Base-by-base conservation (phyloP, 768 basidiomycete species). In the button mushroom (Agaricus bisporus) region DNA sequence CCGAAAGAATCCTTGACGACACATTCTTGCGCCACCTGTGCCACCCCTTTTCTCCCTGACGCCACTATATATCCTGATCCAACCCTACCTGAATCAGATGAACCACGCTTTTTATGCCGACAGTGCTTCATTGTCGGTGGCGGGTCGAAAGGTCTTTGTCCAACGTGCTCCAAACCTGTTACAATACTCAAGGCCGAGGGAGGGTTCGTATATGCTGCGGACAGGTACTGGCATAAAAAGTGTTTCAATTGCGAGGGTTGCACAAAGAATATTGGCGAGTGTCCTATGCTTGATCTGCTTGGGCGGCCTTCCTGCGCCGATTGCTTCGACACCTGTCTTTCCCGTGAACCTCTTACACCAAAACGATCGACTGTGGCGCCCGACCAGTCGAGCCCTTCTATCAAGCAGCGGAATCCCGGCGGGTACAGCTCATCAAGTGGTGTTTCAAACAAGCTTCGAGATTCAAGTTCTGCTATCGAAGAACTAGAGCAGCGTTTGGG, bases 1-100 rank as follows among this genome's bases (percentile, higher is more conserved):
- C 81, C 88, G 20, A 83, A 83, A 59, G 87, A 87, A 61, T 78
- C 85, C 5, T 74, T 91, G n/a, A 65, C 77, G 8, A 77, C 82
- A 25, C 84, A 85, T 61, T 79, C 80, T 3, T 93, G 91, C 64
- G 78, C 77, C 32, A 64, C 81, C 11, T 93, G 91, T 63, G 69
- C 73, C 14, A 66, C 74, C 0, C 70, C 75, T 9, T 93, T 92
- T 62, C 79, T 82, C 35, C 89, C 90, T 2, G 90, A 93, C 64
- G 81, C 86, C 18, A 93, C 91, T 28, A 89, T 93, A 56, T 93
- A 90, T 62, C 91, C 91, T 1, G 85, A 91, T 60, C 86, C 85
- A 37, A 65, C 65, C 49, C 60, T 63, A 51, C 64, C 63, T 45
- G 62, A 59, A n/a, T 56, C 68, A 5, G 63, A 61, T 46, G 63